These are phyloP conservation scores for Cunninghamia lanceolata DNA, from an alignment of 75 land plant species.

Conservation along the genomic window DNA sequence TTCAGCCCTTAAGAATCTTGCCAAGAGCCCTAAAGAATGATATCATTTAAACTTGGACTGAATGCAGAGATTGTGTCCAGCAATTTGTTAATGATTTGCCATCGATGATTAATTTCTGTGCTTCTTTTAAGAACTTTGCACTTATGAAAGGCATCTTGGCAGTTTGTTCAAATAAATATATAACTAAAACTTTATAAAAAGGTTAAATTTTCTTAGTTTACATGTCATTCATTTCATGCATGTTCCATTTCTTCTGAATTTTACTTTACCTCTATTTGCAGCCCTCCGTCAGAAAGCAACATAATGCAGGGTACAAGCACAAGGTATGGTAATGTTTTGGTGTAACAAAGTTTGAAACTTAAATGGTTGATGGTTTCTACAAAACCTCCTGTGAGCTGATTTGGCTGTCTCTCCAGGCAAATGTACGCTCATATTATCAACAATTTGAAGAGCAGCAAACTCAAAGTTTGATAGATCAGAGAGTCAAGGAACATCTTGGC, in stretches of 20 bases:
- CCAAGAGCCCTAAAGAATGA: neutral
- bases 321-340: constrained; percentile 50
- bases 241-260: neutral
- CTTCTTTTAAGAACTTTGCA: neutral
- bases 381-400: neutral
- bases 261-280: constrained; percentile 24
- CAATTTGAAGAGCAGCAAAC: constrained; percentile 99
- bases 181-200: neutral
- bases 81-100: neutral
- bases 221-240: neutral
- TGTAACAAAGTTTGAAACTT: neutral
- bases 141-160: neutral
- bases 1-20: neutral
- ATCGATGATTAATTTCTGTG: neutral
- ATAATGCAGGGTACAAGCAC: constrained; percentile 98
- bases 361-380: neutral
- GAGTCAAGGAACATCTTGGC: constrained; percentile 93
- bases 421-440: constrained; percentile 91
- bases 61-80: neutral
- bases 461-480: constrained; percentile 96
- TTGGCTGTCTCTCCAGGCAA: constrained; percentile 53
- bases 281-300: constrained; percentile 99
- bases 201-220: neutral
- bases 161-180: neutral
- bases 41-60: neutral